Conservation (phyloP, 2,329 filamentous ascomycete species). For the Proliferodiscus dingleyae region DNA sequence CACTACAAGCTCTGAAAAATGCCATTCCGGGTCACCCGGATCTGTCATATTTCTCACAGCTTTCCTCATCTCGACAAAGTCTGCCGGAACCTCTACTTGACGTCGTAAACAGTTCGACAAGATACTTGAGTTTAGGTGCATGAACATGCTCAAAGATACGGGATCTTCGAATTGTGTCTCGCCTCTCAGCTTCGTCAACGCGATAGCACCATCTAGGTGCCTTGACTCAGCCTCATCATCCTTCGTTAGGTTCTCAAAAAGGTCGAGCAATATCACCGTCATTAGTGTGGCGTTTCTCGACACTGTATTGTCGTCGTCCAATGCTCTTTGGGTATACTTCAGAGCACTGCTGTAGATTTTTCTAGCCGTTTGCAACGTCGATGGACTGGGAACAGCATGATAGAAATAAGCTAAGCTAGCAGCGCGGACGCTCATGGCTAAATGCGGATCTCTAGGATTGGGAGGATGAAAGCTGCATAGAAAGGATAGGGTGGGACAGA, state of each 20-base stretch:
- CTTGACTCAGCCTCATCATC: neutral
- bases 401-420: neutral
- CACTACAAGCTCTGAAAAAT: neutral
- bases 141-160: neutral
- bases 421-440: neutral
- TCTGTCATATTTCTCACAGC: neutral
- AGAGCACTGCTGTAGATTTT: neutral
- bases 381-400: neutral
- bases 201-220: neutral
- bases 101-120: neutral
- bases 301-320: neutral
- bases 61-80: neutral
- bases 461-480: neutral
- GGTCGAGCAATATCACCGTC: neutral
- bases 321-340: neutral
- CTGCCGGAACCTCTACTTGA: neutral
- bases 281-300: neutral
- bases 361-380: neutral
- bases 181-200: neutral
- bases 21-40: neutral
- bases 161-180: neutral
- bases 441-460: neutral
- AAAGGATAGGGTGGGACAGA: neutral
- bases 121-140: neutral
- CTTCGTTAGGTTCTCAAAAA: neutral